phyloP scores from a whole-genome alignment of 495 filamentous ascomycete genomes.

The Durotheca rogersii region DNA sequence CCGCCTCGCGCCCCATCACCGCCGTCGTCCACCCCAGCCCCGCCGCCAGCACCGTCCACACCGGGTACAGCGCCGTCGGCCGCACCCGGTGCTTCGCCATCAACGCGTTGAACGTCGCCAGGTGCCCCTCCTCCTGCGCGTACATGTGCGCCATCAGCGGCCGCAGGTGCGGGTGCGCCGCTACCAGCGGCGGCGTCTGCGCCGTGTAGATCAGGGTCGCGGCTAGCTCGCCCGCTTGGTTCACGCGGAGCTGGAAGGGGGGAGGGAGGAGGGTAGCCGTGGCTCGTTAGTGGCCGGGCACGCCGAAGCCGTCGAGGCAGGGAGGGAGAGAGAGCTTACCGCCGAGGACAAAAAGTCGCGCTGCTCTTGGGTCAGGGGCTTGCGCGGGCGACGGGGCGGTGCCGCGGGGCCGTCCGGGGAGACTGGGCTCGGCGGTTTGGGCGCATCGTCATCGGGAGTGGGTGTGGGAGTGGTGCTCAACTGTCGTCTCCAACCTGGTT shows the following conservation, averaged over 20 bases:
- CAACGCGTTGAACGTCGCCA: constrained; percentile 79
- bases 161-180: constrained; percentile 80
- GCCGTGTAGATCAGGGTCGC: constrained; percentile 83
- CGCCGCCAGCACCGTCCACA: constrained; percentile 84
- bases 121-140: constrained; percentile 88
- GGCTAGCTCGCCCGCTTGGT: constrained; percentile 87
- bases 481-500: constrained; percentile 2
- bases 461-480: constrained; percentile 8
- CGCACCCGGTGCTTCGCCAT: constrained; percentile 87
- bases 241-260: constrained; percentile 65
- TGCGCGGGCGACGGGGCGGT: constrained; percentile 49
- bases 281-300: no score
- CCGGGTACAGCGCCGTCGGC: constrained; percentile 88
- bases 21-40: constrained; percentile 88
- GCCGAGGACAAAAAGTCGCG: constrained; percentile 76
- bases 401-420: constrained; percentile 10
- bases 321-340: constrained; percentile 41
- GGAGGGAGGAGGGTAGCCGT: no score
- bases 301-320: no score
- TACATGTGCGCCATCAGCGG: constrained; percentile 97
- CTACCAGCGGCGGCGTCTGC: constrained; percentile 71
- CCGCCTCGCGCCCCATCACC: constrained; percentile 86
- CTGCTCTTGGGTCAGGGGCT: constrained; percentile 68
- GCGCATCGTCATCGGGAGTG: not conserved
- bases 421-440: constrained; percentile 8